Evolutionary conservation across 1,284 basidiomycete species (phyloP).

Genomic region (Malassezia psittaci): DNA sequence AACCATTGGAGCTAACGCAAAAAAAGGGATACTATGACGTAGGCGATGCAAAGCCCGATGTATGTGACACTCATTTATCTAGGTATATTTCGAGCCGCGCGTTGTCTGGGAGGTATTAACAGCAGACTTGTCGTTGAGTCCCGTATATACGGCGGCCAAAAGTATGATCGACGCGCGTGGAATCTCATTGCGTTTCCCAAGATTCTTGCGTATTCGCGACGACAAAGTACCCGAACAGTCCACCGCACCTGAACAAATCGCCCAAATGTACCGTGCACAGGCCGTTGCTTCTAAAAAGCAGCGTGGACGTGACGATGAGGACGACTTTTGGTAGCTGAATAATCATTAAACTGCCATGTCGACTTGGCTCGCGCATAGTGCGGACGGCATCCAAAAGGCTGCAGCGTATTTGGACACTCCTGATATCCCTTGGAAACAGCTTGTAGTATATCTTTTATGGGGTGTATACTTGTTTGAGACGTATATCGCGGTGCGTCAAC

Average conservation of each 20-base stretch:
- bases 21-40: constrained; percentile 55
- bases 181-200: constrained; percentile 87
- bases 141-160: constrained; percentile 92
- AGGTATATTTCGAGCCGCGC: constrained; percentile 40
- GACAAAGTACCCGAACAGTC: constrained; percentile 87
- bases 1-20: constrained; percentile 63
- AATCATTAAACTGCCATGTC: background rate
- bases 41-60: constrained; percentile 50
- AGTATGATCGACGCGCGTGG: constrained; percentile 54
- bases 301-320: constrained; percentile 61
- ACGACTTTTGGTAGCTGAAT: constrained; percentile 70
- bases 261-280: constrained; percentile 88
- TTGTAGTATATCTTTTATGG: constrained; percentile 66
- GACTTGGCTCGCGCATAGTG: background rate
- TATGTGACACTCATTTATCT: constrained; percentile 1
- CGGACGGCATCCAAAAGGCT: background rate
- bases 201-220: constrained; percentile 81
- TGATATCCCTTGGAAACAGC: constrained; percentile 61
- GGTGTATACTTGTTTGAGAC: constrained; percentile 69
- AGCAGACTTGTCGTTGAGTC: constrained; percentile 89
- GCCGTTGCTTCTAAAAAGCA: constrained; percentile 55
- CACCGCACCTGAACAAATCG: constrained; percentile 86
- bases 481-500: constrained; percentile 76
- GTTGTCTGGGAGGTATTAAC: constrained; percentile 96
- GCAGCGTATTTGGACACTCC: constrained; percentile 30